A percentile compares a stretch with the other conserved stretches of the same genome.
These are phyloP conservation scores for Stagonosporopsis chrysanthemi DNA, from an alignment of 2,329 filamentous ascomycete genomes.

Conservation along the genomic window DNA sequence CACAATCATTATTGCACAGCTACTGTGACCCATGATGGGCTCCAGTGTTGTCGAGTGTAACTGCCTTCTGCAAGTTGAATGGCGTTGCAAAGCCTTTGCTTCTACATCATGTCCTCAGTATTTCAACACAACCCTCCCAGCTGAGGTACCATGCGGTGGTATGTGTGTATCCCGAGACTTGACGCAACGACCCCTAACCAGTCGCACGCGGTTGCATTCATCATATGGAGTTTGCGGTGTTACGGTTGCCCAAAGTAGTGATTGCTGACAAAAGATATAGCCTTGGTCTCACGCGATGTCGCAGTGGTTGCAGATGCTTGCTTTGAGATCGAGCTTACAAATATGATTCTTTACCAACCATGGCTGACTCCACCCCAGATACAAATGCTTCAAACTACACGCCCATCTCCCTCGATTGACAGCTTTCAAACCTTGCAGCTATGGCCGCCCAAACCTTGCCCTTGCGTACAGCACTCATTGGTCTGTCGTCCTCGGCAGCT, in stretches of 20 bases:
- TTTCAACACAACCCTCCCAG: neutral
- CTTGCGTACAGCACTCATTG: slow-evolving; percentile 53
- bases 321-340: slow-evolving; percentile 6
- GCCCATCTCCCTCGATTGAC: neutral
- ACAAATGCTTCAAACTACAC: neutral
- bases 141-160: neutral
- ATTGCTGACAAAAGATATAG: slow-evolving; percentile 3
- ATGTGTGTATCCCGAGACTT: neutral
- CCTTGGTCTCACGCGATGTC: neutral
- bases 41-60: neutral
- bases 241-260: neutral
- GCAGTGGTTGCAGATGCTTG: neutral
- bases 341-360: slow-evolving; percentile 6
- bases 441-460: slow-evolving; percentile 2
- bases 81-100: neutral
- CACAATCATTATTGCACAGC: neutral
- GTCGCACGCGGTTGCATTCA: neutral
- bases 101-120: neutral
- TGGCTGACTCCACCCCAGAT: neutral
- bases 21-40: neutral
- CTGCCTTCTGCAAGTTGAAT: neutral
- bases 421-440: neutral
- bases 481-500: slow-evolving; percentile 62
- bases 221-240: neutral
- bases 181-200: neutral